Conservation (phyloP, 2,329 filamentous ascomycete genomes). For the Fusarium irregulare region DNA sequence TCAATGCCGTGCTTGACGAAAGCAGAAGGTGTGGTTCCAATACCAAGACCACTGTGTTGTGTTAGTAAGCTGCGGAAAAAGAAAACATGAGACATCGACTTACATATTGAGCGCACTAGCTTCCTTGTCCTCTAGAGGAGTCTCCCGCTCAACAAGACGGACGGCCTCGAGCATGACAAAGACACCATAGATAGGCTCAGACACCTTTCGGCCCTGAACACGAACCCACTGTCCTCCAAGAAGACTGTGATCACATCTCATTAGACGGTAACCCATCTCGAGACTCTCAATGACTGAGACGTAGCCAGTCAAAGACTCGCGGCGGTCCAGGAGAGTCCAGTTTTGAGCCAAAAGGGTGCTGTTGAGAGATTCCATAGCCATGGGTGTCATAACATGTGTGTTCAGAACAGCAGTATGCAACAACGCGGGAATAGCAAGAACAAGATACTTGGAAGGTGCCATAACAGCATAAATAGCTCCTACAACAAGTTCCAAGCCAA, state of each 20-base stretch:
- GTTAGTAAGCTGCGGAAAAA: slow-evolving; percentile 13
- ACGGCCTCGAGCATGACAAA: slow-evolving; percentile 96
- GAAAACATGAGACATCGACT: slow-evolving; percentile 50
- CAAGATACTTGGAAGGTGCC: slow-evolving; percentile 74
- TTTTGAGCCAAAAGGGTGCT: slow-evolving; percentile 70
- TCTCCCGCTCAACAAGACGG: slow-evolving; percentile 75
- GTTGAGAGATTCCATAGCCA: slow-evolving; percentile 73
- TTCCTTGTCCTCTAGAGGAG: slow-evolving; percentile 67
- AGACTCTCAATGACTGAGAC: slow-evolving; percentile 87
- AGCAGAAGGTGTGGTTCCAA: slow-evolving; percentile 90
- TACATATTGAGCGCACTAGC: slow-evolving; percentile 88
- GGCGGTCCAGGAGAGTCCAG: slow-evolving; percentile 82
- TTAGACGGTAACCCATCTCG: slow-evolving; percentile 76
- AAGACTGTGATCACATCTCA: slow-evolving; percentile 94
- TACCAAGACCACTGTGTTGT: slow-evolving; percentile 78
- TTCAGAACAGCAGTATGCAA: slow-evolving; percentile 79
- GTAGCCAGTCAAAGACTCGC: slow-evolving; percentile 91
- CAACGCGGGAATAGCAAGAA: slow-evolving; percentile 77
- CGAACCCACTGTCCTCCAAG: slow-evolving; percentile 90
- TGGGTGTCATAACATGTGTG: slow-evolving; percentile 73
- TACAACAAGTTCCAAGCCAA: slow-evolving; percentile 77
- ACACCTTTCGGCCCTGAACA: slow-evolving; percentile 64
- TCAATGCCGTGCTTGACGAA: slow-evolving; percentile 88
- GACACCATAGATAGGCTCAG: slow-evolving; percentile 94
- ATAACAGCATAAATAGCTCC: slow-evolving; percentile 72